Evolutionary conservation across 176 grass and related monocot species (phyloP).

Genomic region (Avena sativa): DNA sequence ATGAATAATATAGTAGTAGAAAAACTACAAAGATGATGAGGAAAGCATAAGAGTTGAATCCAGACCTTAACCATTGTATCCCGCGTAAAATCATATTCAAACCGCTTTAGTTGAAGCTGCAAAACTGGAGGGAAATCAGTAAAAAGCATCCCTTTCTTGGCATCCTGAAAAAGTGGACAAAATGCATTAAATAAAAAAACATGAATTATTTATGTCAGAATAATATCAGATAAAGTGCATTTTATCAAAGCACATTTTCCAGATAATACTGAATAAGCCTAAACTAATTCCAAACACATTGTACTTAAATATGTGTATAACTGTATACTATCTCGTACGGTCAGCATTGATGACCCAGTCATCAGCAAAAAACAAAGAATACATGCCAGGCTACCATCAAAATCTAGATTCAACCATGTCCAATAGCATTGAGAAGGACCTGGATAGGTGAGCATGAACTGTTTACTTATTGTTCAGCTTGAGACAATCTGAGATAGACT

Average conservation of each 20-base stretch:
- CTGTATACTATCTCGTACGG: slow-evolving; percentile 7
- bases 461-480: slow-evolving; percentile 5
- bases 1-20: slow-evolving; percentile 15
- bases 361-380: slow-evolving; percentile 18
- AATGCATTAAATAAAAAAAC: slow-evolving; percentile 18
- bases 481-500: background rate
- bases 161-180: slow-evolving; percentile 61
- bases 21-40: slow-evolving; percentile 2
- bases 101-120: slow-evolving; percentile 79
- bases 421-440: background rate
- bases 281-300: background rate
- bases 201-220: background rate
- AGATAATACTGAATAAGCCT: slow-evolving; percentile 6
- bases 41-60: slow-evolving; percentile 25
- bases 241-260: background rate
- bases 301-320: slow-evolving; percentile 8
- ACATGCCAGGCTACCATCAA: background rate
- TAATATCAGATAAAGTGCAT: background rate
- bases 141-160: slow-evolving; percentile 80
- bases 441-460: slow-evolving; percentile 20
- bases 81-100: slow-evolving; percentile 70
- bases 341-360: background rate
- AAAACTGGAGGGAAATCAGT: slow-evolving; percentile 83
- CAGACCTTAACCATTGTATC: slow-evolving; percentile 84
- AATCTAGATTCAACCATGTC: slow-evolving; percentile 13